Evolutionary conservation across 2,329 filamentous ascomycete genomes (phyloP), one percentile per base, ranked within the genome.

Genomic region (Botrytis fabae): DNA sequence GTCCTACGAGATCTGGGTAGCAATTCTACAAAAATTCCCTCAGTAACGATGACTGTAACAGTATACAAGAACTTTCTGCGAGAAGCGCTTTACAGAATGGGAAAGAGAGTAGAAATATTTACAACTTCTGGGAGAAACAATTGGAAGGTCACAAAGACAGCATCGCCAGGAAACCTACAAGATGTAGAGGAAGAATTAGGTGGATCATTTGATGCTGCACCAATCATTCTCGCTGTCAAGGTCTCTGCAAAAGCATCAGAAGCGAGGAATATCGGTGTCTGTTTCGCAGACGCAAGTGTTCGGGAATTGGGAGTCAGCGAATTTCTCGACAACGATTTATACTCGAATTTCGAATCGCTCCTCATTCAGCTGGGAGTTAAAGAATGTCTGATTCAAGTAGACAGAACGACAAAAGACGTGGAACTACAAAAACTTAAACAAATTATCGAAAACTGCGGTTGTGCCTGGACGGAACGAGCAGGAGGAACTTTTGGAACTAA

Each of bases 291-390:
- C 85, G 96, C 97, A 1, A 98, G 94, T 77, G 95, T 98, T 40
- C 89, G 96, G 69, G 96, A 99, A 84, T 87, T 99, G 3, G 96
- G 96, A 14, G 94, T 99, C 71, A 97, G 93, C 85, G 97, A 99
- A 81, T 99, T 99, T 77, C 88, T 97, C n/a, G 96, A 99, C 85
- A 99, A 98, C 80, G 96, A 99, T 81, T 86, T 98, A 16, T 99
- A 97, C 84, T 98, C 95, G 70, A 99, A 99, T 82, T 97, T 99
- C 77, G 96, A 99, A 83, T 94, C 95, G 4, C 87, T 99, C 28
- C 89, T 99, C 70, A 99, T 99, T 77, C 97, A 99, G 81, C 89
- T 99, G 4, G 96, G 96, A 9, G 94, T 98, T 32, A 96, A 94
- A 80, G 96, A 99, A 82, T 98, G 95, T 79, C 84, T 99, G 44